Percentiles rank a stretch among this genome's conserved stretches.
Conservation (phyloP, 2,329 filamentous ascomycete genomes). For the Ophiostoma ips region DNA sequence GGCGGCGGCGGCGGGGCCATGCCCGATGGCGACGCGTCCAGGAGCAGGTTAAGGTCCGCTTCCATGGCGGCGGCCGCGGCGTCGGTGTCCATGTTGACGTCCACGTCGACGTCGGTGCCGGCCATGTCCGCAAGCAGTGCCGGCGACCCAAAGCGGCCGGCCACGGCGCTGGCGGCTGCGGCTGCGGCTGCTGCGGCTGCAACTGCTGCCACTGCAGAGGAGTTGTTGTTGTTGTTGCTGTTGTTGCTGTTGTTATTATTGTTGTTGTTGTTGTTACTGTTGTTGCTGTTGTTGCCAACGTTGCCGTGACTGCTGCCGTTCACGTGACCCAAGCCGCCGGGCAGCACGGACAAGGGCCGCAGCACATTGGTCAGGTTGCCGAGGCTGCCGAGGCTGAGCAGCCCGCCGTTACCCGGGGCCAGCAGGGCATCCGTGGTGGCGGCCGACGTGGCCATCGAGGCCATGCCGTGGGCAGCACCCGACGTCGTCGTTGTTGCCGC, state of each 20-base stretch:
- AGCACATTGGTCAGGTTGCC: not conserved
- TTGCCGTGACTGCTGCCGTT: not conserved
- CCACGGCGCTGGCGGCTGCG: conserved; percentile 1
- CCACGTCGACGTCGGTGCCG: not conserved
- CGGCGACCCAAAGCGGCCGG: conserved; percentile 2
- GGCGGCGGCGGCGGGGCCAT: too few species aligned
- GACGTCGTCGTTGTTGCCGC: not conserved
- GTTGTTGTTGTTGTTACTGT: too few species aligned
- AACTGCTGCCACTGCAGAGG: not conserved
- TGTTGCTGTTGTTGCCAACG: not conserved
- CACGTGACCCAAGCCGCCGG: not conserved
- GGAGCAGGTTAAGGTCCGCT: conserved; percentile 3
- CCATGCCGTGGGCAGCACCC: too few species aligned
- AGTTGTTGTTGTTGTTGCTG: not conserved
- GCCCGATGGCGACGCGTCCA: conserved; percentile 2
- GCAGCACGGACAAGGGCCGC: conserved; percentile 5
- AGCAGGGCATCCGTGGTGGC: not conserved
- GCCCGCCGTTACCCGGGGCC: not conserved
- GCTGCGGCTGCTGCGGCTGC: not conserved
- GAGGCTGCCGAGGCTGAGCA: not conserved
- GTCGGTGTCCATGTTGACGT: conserved; percentile 2
- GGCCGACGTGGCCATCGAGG: too few species aligned
- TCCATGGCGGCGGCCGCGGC: conserved; percentile 9
- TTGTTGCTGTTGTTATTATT: not conserved
- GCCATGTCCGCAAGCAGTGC: not conserved